Evolutionary conservation across 192 early-diverging fungal genomes (phyloP), one percentile per base, ranked within the genome.

Genomic region (Thamnidium elegans): DNA sequence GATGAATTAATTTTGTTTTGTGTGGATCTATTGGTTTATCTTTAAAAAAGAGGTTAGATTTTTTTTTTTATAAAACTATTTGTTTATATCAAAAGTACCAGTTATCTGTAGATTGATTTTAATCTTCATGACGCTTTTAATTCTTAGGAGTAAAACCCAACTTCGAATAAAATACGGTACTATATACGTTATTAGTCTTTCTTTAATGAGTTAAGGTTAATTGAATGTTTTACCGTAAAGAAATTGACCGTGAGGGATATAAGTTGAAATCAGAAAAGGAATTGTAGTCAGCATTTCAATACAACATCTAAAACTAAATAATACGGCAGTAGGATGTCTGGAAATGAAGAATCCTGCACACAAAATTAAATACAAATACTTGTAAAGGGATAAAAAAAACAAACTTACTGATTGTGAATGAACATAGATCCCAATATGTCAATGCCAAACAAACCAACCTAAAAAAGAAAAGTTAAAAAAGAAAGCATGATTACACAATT

Each of bases 101-200:
- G 76, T 75, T 34, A 81, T 71, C 44, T 72, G 67, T 31, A 81
- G 66, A 55, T 75, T 74, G 32, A 75, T 73, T n/a, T 81, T 68
- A n/a, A 84, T 73, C 11, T 78, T 81, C 45, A 89, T 60, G 1
- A 83, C 79, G 21, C 79, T 75, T 44, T 78, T 73, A 0, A 89
- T 66, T 15, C 81, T 80, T 9, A 74, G 67, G 0, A 87, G 67
- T 5, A 86, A 73, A 13, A 76, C 75, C 66, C 84, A 73, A 17
- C 81, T 80, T 42, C 80, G 64, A 43, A 88, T 56, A 74, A 85
- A 88, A 58, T 84, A 88, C 10, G 86, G 86, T 1, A 88, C 71
- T 69, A 23, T 11, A 26, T 39, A 11, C 26, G 26, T 26, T 2
- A 26, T 26, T 2, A 26, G 26, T 2, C 3, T 26, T 26, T 26